Percentiles rank a stretch among this genome's conserved stretches.
Conservation (phyloP, 73 alveolate species). For the Tetrahymena malaccensis region DNA sequence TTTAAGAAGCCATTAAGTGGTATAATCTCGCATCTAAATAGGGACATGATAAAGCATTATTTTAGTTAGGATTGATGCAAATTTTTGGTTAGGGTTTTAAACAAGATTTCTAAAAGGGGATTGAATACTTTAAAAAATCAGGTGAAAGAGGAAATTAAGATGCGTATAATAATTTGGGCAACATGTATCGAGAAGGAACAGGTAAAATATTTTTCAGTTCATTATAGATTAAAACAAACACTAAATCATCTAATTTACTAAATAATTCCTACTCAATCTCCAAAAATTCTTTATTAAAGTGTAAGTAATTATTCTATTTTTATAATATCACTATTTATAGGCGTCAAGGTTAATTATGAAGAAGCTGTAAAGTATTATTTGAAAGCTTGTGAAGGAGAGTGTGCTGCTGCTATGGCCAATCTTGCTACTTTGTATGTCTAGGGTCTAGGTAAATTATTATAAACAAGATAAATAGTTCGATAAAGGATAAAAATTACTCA, state of each 20-base stretch:
- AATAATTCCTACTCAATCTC: neutral
- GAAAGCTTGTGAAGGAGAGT: neutral
- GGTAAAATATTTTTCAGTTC: neutral
- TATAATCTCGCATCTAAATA: neutral
- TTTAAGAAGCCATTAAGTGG: neutral
- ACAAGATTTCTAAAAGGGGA: neutral
- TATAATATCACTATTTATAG: neutral
- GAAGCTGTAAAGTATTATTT: neutral
- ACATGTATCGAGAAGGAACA: neutral
- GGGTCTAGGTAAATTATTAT: neutral
- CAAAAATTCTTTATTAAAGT: neutral
- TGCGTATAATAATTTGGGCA: neutral
- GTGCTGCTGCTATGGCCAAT: neutral
- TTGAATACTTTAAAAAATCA: neutral
- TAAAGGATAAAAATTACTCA: too few relatives aligned
- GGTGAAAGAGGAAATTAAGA: neutral
- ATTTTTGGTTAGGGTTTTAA: neutral
- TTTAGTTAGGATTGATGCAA: neutral
- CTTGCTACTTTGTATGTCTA: neutral
- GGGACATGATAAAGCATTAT: neutral
- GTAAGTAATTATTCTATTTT: neutral
- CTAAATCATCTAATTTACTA: neutral
- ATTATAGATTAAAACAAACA: too few relatives aligned
- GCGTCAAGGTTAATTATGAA: neutral
- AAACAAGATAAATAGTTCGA: too few relatives aligned